A percentile compares a stretch with the other conserved stretches of the same genome.
Evolutionary conservation across 257 asterid genomes (phyloP).

Genomic region (Plectranthus barbatus): DNA sequence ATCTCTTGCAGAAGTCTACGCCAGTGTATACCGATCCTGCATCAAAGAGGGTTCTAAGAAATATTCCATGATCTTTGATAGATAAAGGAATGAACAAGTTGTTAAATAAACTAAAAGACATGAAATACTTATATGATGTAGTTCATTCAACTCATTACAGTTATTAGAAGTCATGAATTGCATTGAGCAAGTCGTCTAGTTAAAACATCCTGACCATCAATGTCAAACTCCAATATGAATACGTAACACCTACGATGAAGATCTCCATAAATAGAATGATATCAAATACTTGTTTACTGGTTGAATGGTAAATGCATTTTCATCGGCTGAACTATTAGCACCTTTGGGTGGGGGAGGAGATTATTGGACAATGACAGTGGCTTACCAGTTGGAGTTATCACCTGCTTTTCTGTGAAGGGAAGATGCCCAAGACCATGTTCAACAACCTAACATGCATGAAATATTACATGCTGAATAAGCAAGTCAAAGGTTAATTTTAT

Average conservation of each 20-base stretch:
- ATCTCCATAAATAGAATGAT: too few relatives aligned
- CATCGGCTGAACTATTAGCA: background rate
- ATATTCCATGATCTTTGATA: background rate
- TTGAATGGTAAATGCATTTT: background rate
- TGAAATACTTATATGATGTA: constrained; percentile 4
- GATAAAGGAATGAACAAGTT: background rate
- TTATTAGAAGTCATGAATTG: background rate
- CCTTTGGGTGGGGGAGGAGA: background rate
- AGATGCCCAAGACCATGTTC: constrained; percentile 99
- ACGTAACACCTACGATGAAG: too few relatives aligned
- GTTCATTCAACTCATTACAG: too few relatives aligned
- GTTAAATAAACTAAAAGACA: background rate
- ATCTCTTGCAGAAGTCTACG: constrained; percentile 92
- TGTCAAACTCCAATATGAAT: too few relatives aligned
- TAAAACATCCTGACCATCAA: background rate
- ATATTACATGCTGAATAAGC: constrained; percentile 5
- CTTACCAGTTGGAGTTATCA: constrained; percentile 95
- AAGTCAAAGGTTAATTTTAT: background rate
- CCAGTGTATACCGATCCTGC: constrained; percentile 94
- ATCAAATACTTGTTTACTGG: background rate
- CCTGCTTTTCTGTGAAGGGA: constrained; percentile 97
- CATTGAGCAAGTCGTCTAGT: background rate
- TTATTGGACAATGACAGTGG: background rate
- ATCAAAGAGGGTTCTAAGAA: constrained; percentile 9
- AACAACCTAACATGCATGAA: constrained; percentile 58